Percentiles rank a stretch among this genome's conserved stretches.
These are phyloP conservation scores for Paramecium sexaurelia DNA, from an alignment of 73 alveolate species.

Conservation along the genomic window DNA sequence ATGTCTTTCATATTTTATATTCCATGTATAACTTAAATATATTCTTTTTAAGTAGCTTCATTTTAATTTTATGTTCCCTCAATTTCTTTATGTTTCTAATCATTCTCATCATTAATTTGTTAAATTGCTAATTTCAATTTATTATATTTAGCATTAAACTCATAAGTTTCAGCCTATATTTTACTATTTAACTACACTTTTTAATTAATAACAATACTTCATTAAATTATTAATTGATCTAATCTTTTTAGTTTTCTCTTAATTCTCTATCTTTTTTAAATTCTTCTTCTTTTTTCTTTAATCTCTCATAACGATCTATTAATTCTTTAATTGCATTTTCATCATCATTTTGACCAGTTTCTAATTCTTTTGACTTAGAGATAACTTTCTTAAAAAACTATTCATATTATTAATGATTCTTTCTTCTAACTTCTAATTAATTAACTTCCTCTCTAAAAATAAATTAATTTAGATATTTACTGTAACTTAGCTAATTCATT, in stretches of 20 bases:
- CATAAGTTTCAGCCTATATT: constrained; percentile 26
- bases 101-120: constrained; percentile 24
- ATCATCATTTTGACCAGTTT: constrained; percentile 36
- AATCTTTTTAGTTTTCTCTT: constrained; percentile 40
- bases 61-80: not conserved
- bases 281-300: constrained; percentile 28
- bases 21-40: constrained; percentile 41
- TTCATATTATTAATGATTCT: constrained; percentile 50
- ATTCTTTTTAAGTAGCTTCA: constrained; percentile 23
- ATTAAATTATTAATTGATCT: constrained; percentile 7
- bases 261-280: constrained; percentile 30
- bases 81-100: constrained; percentile 31
- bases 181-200: not conserved
- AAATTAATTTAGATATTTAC: not conserved
- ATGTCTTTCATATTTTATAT: constrained; percentile 27
- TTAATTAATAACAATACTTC: not conserved
- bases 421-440: constrained; percentile 19
- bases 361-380: not conserved
- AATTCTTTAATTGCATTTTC: constrained; percentile 46
- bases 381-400: constrained; percentile 27
- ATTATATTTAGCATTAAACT: constrained; percentile 17
- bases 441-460: constrained; percentile 33
- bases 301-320: constrained; percentile 41
- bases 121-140: not conserved
- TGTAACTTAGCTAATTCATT: constrained; percentile 2